phyloP scores from a whole-genome alignment of 2,329 filamentous ascomycete genomes.

The Calonectria naviculata region DNA sequence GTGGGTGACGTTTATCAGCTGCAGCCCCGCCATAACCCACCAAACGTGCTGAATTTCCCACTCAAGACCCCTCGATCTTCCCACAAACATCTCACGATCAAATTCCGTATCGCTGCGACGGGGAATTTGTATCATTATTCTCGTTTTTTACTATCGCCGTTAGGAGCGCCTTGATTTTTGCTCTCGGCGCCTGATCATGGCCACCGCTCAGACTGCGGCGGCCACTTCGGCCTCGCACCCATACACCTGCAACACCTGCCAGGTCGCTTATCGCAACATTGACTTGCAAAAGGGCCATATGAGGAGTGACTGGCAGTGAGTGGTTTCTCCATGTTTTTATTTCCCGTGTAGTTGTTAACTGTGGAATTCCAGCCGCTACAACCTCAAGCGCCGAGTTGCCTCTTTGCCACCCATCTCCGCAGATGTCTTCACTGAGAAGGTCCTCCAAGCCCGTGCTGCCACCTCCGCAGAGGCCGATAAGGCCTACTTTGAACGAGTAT shows the following conservation, averaged over 20 bases:
- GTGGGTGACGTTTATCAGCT: slow-evolving; percentile 42
- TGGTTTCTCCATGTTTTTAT: slow-evolving; percentile 37
- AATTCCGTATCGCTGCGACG: neutral
- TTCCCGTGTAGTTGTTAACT: slow-evolving; percentile 11
- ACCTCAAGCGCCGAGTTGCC: slow-evolving; percentile 93
- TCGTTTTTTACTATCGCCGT: neutral
- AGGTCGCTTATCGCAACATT: slow-evolving; percentile 94
- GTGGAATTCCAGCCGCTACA: slow-evolving; percentile 76
- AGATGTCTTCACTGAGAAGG: slow-evolving; percentile 95
- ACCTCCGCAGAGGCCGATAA: slow-evolving; percentile 87
- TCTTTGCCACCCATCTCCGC: slow-evolving; percentile 91
- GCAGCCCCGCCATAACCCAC: slow-evolving; percentile 42
- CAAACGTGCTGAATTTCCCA: slow-evolving; percentile 36
- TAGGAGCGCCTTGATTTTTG: neutral
- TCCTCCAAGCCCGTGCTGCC: slow-evolving; percentile 87
- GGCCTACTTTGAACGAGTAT: slow-evolving; percentile 87
- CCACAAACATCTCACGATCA: slow-evolving; percentile 8
- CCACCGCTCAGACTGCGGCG: slow-evolving; percentile 49
- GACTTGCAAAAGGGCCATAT: slow-evolving; percentile 96
- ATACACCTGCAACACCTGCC: slow-evolving; percentile 98
- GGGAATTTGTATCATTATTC: neutral
- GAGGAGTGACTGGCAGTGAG: slow-evolving; percentile 99
- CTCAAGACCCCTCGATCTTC: slow-evolving; percentile 9
- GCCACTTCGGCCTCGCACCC: slow-evolving; percentile 73
- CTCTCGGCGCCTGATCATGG: slow-evolving; percentile 52